Evolutionary conservation across 2,329 filamentous ascomycete genomes (phyloP).

Genomic region (Xylariomycetidae sp.): DNA sequence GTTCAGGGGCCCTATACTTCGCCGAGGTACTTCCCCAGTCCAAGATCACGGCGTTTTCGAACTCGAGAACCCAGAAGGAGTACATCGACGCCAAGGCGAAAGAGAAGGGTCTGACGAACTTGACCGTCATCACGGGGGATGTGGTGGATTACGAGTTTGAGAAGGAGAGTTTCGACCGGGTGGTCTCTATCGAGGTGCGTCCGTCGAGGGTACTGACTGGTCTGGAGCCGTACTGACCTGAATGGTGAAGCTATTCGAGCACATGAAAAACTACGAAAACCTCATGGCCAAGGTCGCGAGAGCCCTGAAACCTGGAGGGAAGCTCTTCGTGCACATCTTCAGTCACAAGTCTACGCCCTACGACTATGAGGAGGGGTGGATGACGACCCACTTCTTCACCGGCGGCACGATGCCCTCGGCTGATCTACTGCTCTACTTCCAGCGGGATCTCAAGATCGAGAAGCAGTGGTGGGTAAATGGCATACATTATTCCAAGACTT

Average conservation of each 20-base stretch:
- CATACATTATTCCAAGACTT: conserved; percentile 63
- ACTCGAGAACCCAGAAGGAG: conserved; percentile 63
- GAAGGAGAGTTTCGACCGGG: conserved; percentile 53
- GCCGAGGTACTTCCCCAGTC: conserved; percentile 60
- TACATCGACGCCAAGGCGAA: conserved; percentile 59
- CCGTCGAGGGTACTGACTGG: background rate
- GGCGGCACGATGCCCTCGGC: conserved; percentile 68
- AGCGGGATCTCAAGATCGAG: conserved; percentile 54
- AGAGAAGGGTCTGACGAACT: conserved; percentile 52
- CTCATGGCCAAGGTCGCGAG: conserved; percentile 59
- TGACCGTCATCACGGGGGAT: conserved; percentile 62
- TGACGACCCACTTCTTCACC: conserved; percentile 70
- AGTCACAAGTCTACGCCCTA: conserved; percentile 61
- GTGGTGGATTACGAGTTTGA: conserved; percentile 63
- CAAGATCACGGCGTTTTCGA: conserved; percentile 63
- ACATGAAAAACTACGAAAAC: conserved; percentile 72
- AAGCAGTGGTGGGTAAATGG: conserved; percentile 70
- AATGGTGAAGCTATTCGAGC: conserved; percentile 58
- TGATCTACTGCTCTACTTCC: conserved; percentile 64
- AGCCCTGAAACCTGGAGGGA: conserved; percentile 57
- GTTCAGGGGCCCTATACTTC: conserved; percentile 60
- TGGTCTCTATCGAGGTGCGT: conserved; percentile 57
- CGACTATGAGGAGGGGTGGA: conserved; percentile 69
- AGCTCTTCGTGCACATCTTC: conserved; percentile 68
- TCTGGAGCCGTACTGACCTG: too few species aligned